Percentiles rank a stretch among this genome's conserved stretches.
Conservation (phyloP, 306 rosid genomes). For the Vigna angularis region DNA sequence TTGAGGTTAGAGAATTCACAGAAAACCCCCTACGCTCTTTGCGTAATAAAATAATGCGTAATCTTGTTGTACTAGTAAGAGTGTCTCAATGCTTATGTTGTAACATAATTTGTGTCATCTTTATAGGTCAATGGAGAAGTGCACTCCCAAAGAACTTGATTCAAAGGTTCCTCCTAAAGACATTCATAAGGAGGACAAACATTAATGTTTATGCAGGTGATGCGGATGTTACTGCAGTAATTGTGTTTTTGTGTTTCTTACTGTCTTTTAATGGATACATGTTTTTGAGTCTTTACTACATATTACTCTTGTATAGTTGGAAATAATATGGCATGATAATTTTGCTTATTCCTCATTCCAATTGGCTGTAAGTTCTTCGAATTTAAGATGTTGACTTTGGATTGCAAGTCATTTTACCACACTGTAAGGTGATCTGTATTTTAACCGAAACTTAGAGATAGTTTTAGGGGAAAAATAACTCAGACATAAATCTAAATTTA, state of each 20-base stretch:
- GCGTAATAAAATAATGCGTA: not conserved
- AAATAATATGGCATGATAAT: constrained; percentile 18
- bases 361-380: not conserved
- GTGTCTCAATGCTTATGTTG: not conserved
- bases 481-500: not conserved
- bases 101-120: constrained; percentile 17
- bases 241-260: constrained; percentile 25
- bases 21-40: not conserved
- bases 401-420: too few species aligned
- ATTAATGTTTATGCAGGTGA: constrained; percentile 42
- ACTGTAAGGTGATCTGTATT: constrained; percentile 8
- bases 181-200: constrained; percentile 51
- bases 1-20: constrained; percentile 1
- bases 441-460: not conserved
- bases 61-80: not conserved
- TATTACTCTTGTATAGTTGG: constrained; percentile 21
- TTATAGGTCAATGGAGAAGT: constrained; percentile 53
- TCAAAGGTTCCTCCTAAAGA: constrained; percentile 58
- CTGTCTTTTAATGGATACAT: constrained; percentile 1
- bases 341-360: constrained; percentile 1
- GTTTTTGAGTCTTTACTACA: constrained; percentile 4
- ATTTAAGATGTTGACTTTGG: not conserved
- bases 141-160: constrained; percentile 51
- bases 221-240: constrained; percentile 16
- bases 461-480: not conserved